Evolutionary conservation across 768 basidiomycete species (phyloP), one percentile per base, ranked within the genome.

Genomic region (Xerocomellus chrysenteron): DNA sequence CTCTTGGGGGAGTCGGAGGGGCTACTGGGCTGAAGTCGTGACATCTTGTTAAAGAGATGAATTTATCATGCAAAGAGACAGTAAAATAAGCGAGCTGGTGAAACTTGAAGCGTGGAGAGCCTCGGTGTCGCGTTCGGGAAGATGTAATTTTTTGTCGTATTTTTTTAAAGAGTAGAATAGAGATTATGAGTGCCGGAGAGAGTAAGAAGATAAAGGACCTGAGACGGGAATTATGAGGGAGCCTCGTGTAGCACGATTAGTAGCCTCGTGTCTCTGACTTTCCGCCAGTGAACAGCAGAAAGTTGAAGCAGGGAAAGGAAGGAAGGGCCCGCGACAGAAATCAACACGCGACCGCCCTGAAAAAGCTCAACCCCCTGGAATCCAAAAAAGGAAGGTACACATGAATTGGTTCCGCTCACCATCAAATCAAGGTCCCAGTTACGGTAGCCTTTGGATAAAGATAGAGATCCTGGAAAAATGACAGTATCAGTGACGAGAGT

Each of bases 241-340:
- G 77, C 79, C 79, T 80, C 80, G 80, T 81, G 79, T 74, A 65
- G 63, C 63, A 69, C 63, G 68, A 69, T 68, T 68, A 60, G 63
- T 69, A 64, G 77, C 79, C 79, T 80, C 80, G 80, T 81, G 80
- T 74, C 62, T 70, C 72, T 75, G 69, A 70, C 76, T 78, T 74
- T 73, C 69, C 66, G 71, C 74, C 66, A 65, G 64, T 66, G 61
- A 62, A 68, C 68, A 61, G 64, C 62, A 66, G 58, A 64, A 65
- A 64, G 62, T 0, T 61, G 58, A 50, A 67, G 61, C 57, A 61
- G 57, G 60, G 61, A 59, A 64, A 54, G 47, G 51, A 68, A 66
- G 36, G 52, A 61, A 35, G 52, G 39, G 28, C 58, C 50, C 58
- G 57, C 62, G 21, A 28, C 37, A 54, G 24, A 60, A 64, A 50